Conservation (phyloP, 441 rosid species). For the Erysimum pusillum region DNA sequence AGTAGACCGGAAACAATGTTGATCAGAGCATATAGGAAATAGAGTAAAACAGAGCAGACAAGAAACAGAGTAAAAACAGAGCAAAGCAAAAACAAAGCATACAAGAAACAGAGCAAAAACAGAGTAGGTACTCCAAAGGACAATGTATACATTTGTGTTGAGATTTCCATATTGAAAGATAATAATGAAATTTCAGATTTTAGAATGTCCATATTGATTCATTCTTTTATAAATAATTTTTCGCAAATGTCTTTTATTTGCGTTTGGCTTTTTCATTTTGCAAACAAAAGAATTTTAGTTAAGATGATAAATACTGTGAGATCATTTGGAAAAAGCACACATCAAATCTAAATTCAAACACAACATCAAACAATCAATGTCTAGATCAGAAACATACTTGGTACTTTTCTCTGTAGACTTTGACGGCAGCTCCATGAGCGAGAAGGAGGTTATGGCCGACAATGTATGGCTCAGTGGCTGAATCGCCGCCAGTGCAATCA, state of each 20-base stretch:
- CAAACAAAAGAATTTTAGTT: background rate
- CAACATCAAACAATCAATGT: background rate
- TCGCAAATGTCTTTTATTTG: too few species aligned
- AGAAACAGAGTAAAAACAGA: slow-evolving; percentile 4
- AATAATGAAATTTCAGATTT: too few species aligned
- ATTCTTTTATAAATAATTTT: too few species aligned
- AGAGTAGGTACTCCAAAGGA: background rate
- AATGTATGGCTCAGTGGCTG: slow-evolving; percentile 72
- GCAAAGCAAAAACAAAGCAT: too few species aligned
- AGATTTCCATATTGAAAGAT: too few species aligned
- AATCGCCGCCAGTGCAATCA: slow-evolving; percentile 69
- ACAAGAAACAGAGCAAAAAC: slow-evolving; percentile 10
- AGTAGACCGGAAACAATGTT: background rate
- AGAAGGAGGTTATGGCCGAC: slow-evolving; percentile 70
- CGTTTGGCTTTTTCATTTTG: background rate
- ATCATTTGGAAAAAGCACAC: background rate
- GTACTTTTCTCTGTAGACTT: slow-evolving; percentile 61
- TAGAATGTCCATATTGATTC: too few species aligned
- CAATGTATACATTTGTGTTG: background rate
- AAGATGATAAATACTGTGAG: background rate
- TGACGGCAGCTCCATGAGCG: slow-evolving; percentile 74
- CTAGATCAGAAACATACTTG: slow-evolving; percentile 46
- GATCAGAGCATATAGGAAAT: background rate
- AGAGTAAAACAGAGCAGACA: background rate
- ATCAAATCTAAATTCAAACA: background rate